These are phyloP conservation scores for Beauveria asiatica DNA, from an alignment of 2,329 filamentous ascomycete species.

Conservation along the genomic window DNA sequence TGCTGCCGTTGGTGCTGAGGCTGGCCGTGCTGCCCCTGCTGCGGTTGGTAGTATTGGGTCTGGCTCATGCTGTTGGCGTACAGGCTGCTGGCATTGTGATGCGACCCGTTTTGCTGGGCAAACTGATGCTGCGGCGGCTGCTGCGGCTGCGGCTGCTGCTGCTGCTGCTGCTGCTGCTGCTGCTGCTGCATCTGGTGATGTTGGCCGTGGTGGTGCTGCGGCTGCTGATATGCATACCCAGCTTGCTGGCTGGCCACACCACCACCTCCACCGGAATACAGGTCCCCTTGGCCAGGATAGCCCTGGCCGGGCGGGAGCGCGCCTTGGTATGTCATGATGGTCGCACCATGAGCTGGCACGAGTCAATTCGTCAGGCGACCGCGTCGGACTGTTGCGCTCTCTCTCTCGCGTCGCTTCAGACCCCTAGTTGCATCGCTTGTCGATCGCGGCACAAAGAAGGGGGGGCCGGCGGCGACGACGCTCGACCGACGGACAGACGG, in stretches of 20 bases:
- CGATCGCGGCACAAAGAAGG: not conserved
- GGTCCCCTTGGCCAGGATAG: conserved; percentile 29
- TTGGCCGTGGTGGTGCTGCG: conserved; percentile 17
- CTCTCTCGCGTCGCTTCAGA: not conserved
- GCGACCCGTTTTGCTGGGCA: conserved; percentile 15
- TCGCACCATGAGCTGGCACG: conserved; percentile 14
- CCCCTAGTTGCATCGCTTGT: conserved; percentile 7
- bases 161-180: conserved; percentile 18
- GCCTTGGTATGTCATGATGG: conserved; percentile 29
- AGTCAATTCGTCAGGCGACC: conserved; percentile 1
- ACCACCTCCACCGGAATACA: conserved; percentile 12
- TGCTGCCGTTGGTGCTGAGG: conserved; percentile 14
- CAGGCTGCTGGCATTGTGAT: conserved; percentile 18
- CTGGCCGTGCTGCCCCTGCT: conserved; percentile 17
- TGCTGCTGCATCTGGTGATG: conserved; percentile 20
- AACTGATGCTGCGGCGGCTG: conserved; percentile 18
- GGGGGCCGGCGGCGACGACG: not conserved
- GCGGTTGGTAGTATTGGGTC: conserved; percentile 19
- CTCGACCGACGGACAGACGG: not conserved
- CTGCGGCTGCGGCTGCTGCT: conserved; percentile 18
- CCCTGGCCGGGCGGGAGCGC: conserved; percentile 32
- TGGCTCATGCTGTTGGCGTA: conserved; percentile 13
- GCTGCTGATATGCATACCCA: conserved; percentile 17
- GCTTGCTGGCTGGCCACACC: conserved; percentile 1
- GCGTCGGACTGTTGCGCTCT: not conserved